Evolutionary conservation across 2,329 filamentous ascomycete species (phyloP).

Genomic region (Annulohypoxylon truncatum): DNA sequence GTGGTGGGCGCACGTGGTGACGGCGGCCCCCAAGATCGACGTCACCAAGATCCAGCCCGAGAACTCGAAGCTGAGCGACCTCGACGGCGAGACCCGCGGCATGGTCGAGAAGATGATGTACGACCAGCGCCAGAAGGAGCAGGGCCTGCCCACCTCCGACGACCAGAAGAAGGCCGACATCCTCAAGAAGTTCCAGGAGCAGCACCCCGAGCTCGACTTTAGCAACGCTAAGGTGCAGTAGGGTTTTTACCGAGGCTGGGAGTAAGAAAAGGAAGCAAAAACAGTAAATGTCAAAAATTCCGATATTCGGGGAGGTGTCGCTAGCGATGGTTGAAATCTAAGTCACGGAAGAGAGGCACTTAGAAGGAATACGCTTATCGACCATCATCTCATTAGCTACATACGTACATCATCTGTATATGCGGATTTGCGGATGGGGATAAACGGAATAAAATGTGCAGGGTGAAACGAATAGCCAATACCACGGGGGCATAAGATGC

Average conservation of each 20-base stretch:
- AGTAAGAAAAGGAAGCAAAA: background rate
- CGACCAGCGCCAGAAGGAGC: slow-evolving; percentile 96
- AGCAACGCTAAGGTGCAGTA: slow-evolving; percentile 75
- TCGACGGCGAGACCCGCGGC: slow-evolving; percentile 91
- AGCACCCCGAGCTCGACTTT: slow-evolving; percentile 80
- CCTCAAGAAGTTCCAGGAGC: slow-evolving; percentile 88
- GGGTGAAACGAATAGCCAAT: slow-evolving; percentile 73
- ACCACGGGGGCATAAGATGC: slow-evolving; percentile 52
- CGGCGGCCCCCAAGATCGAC: slow-evolving; percentile 88
- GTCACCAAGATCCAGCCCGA: slow-evolving; percentile 95
- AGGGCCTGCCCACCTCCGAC: slow-evolving; percentile 87
- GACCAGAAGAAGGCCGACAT: slow-evolving; percentile 96
- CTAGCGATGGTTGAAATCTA: background rate
- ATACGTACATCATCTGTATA: slow-evolving; percentile 6
- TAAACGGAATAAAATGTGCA: slow-evolving; percentile 58
- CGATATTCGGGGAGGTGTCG: background rate
- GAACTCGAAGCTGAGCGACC: slow-evolving; percentile 88
- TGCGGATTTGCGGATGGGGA: background rate
- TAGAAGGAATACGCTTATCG: background rate
- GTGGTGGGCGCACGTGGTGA: slow-evolving; percentile 97
- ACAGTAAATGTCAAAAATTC: slow-evolving; percentile 5
- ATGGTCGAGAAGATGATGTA: slow-evolving; percentile 99
- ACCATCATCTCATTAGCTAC: slow-evolving; percentile 19
- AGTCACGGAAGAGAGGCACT: background rate
- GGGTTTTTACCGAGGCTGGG: background rate